Evolutionary conservation across 768 basidiomycete genomes (phyloP).

Genomic region (Phaeotremella skinneri): DNA sequence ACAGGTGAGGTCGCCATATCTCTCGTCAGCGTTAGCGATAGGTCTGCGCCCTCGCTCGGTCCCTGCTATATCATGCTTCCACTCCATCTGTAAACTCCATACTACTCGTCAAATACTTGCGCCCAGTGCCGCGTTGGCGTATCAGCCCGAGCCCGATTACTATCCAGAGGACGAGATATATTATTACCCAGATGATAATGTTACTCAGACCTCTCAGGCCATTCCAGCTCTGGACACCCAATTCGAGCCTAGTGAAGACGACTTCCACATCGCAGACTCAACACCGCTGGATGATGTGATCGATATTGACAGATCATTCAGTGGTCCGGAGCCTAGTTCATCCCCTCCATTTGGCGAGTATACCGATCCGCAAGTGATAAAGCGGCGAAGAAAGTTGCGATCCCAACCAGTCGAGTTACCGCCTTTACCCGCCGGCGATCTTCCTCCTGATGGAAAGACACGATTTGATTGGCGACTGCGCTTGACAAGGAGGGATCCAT

Average conservation of each 20-base stretch:
- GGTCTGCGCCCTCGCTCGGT: no score
- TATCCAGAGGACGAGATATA: not conserved
- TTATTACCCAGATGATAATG: not conserved
- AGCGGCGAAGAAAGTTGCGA: not conserved
- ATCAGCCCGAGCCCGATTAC: not conserved
- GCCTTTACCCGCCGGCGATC: conserved; percentile 18
- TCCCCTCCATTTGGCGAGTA: not conserved
- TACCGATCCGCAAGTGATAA: not conserved
- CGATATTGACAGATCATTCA: not conserved
- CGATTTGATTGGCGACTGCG: conserved; percentile 67
- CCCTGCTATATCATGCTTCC: no score
- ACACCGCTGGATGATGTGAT: not conserved
- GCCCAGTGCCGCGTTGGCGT: not conserved
- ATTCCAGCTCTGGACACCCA: no score
- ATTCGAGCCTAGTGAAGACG: not conserved
- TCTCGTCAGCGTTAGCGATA: not conserved
- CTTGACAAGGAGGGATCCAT: conserved; percentile 55
- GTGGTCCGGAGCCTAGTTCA: not conserved
- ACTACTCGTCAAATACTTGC: no score
- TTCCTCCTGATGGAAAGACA: conserved; percentile 40
- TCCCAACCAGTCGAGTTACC: conserved; percentile 54
- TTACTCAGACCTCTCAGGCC: not conserved
- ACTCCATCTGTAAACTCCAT: no score
- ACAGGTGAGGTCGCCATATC: not conserved
- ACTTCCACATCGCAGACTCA: not conserved